phyloP scores from a whole-genome alignment of 139 green algal species.

The Picochlorum sp. region DNA sequence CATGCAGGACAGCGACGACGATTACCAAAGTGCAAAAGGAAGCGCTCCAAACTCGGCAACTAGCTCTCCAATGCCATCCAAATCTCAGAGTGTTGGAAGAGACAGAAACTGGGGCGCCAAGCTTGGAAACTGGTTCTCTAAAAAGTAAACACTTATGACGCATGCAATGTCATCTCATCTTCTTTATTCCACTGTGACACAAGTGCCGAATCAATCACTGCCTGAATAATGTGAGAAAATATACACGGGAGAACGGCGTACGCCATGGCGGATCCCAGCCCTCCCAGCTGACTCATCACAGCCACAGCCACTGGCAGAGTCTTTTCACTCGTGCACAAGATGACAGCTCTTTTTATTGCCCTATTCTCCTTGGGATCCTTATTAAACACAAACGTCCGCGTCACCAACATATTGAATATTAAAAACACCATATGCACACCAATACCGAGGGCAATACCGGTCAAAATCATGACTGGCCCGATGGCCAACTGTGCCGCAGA shows the following conservation, averaged over 20 bases:
- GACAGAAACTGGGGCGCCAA: too few relatives aligned
- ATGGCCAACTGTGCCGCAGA: slow-evolving; percentile 17
- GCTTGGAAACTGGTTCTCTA: too few relatives aligned
- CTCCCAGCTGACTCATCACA: slow-evolving; percentile 37
- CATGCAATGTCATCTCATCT: background rate
- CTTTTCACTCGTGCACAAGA: slow-evolving; percentile 45
- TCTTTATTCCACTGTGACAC: slow-evolving; percentile 34
- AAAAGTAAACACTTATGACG: too few relatives aligned
- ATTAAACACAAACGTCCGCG: slow-evolving; percentile 6
- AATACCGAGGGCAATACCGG: slow-evolving; percentile 23
- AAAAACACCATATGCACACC: slow-evolving; percentile 41
- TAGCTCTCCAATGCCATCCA: too few relatives aligned
- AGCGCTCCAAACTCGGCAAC: too few relatives aligned
- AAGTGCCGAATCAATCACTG: slow-evolving; percentile 42
- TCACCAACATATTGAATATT: slow-evolving; percentile 28
- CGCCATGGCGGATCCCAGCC: slow-evolving; percentile 18
- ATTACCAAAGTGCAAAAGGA: too few relatives aligned
- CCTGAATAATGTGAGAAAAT: slow-evolving; percentile 43
- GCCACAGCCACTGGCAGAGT: slow-evolving; percentile 55
- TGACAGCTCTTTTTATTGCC: slow-evolving; percentile 32
- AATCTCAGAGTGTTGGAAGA: too few relatives aligned
- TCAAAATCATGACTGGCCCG: slow-evolving; percentile 6
- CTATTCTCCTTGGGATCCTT: background rate
- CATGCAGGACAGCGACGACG: too few relatives aligned
- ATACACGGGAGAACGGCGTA: slow-evolving; percentile 49